Evolutionary conservation across 2,329 filamentous ascomycete genomes (phyloP).

Genomic region (Apiospora malaysiana): DNA sequence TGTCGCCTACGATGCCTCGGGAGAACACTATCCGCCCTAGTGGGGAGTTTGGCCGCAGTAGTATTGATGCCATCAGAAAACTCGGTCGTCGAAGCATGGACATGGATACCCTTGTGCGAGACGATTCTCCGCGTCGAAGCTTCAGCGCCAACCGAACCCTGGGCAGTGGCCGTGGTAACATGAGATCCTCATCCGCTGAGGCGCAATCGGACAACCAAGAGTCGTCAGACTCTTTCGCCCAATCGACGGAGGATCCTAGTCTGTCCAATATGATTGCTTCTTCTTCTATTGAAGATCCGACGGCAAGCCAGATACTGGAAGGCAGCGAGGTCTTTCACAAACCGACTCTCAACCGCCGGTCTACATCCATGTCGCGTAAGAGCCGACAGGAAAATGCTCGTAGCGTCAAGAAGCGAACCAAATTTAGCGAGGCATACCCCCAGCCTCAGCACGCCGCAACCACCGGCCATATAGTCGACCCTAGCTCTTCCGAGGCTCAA

Average conservation of each 20-base stretch:
- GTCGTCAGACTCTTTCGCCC: slow-evolving; percentile 77
- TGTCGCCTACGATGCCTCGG: slow-evolving; percentile 50
- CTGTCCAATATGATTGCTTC: slow-evolving; percentile 73
- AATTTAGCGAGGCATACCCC: background rate
- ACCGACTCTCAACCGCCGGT: slow-evolving; percentile 66
- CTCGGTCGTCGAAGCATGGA: slow-evolving; percentile 60
- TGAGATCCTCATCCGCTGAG: slow-evolving; percentile 45
- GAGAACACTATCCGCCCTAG: slow-evolving; percentile 61
- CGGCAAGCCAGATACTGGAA: slow-evolving; percentile 87
- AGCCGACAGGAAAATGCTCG: background rate
- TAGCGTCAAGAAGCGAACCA: background rate
- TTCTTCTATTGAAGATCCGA: slow-evolving; percentile 77
- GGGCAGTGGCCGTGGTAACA: slow-evolving; percentile 50
- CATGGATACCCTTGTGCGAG: slow-evolving; percentile 48
- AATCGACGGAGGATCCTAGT: slow-evolving; percentile 75
- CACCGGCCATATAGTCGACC: slow-evolving; percentile 44
- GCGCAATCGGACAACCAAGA: slow-evolving; percentile 60
- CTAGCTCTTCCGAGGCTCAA: slow-evolving; percentile 34
- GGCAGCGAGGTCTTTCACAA: slow-evolving; percentile 88
- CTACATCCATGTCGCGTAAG: slow-evolving; percentile 45
- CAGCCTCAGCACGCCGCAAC: slow-evolving; percentile 35
- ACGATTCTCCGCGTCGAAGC: slow-evolving; percentile 61
- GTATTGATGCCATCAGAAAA: slow-evolving; percentile 58
- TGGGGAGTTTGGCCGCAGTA: slow-evolving; percentile 56
- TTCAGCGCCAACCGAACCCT: slow-evolving; percentile 65